These are phyloP conservation scores for Ceratocystis eucalypticola DNA, from an alignment of 2,329 filamentous ascomycete genomes.

Conservation along the genomic window DNA sequence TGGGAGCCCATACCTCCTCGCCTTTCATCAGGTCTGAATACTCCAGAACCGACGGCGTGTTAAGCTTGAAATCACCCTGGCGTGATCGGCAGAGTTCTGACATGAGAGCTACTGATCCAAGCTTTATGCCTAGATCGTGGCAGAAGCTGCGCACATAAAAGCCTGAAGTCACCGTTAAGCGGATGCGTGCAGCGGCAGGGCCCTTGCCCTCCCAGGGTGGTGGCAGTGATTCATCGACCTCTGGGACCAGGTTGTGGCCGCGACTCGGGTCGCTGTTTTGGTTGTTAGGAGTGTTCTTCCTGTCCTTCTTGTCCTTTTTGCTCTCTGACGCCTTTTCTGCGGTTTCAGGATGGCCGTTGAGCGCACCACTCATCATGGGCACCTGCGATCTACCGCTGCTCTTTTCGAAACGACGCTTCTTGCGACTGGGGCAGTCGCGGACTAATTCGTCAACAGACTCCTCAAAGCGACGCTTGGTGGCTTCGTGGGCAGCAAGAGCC, in stretches of 20 bases:
- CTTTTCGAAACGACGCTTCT: slow-evolving; percentile 11
- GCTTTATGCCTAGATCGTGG: slow-evolving; percentile 74
- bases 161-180: slow-evolving; percentile 85
- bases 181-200: slow-evolving; percentile 65
- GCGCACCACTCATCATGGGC: slow-evolving; percentile 18
- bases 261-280: slow-evolving; percentile 24
- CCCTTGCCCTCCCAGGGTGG: slow-evolving; percentile 47
- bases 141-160: slow-evolving; percentile 94
- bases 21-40: slow-evolving; percentile 63
- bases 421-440: slow-evolving; percentile 31
- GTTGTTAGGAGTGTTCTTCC: slow-evolving; percentile 6
- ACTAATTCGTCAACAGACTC: slow-evolving; percentile 44
- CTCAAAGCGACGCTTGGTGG: slow-evolving; percentile 45
- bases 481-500: slow-evolving; percentile 42
- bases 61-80: slow-evolving; percentile 68
- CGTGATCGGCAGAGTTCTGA: slow-evolving; percentile 64
- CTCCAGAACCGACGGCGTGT: slow-evolving; percentile 57
- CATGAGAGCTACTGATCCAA: slow-evolving; percentile 77
- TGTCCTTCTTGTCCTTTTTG: slow-evolving; percentile 9
- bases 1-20: slow-evolving; percentile 69
- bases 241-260: slow-evolving; percentile 42
- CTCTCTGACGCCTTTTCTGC: not conserved
- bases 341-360: slow-evolving; percentile 12
- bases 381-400: slow-evolving; percentile 26
- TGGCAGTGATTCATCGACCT: slow-evolving; percentile 35